Evolutionary conservation across 1,284 basidiomycete species (phyloP).

Genomic region (Apiotrichum sp.): DNA sequence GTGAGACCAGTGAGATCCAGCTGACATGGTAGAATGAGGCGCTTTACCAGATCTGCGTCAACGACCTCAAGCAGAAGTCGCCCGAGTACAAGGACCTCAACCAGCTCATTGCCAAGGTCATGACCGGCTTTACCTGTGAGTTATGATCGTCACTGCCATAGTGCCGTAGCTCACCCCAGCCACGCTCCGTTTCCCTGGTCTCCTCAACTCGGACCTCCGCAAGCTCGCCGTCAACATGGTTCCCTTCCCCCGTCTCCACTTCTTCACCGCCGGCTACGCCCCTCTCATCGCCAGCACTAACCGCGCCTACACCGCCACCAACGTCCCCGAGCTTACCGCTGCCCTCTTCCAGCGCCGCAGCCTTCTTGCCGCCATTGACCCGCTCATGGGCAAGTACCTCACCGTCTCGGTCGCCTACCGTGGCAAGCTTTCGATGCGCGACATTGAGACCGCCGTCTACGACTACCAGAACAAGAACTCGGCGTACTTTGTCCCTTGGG

Average conservation of each 20-base stretch:
- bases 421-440: conserved; percentile 40
- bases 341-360: conserved; percentile 35
- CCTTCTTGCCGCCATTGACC: conserved; percentile 38
- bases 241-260: conserved; percentile 97
- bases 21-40: conserved; percentile 74
- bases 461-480: conserved; percentile 44
- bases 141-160: background rate
- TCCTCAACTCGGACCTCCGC: conserved; percentile 94
- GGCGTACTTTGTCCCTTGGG: conserved; percentile 37
- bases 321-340: conserved; percentile 37
- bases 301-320: conserved; percentile 53
- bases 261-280: conserved; percentile 98
- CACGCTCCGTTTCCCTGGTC: conserved; percentile 75
- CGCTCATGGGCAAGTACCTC: conserved; percentile 42
- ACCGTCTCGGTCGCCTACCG: conserved; percentile 41
- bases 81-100: conserved; percentile 96
- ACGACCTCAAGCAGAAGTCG: conserved; percentile 86
- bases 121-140: conserved; percentile 64
- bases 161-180: conserved; percentile 21
- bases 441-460: conserved; percentile 38
- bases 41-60: conserved; percentile 96
- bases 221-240: conserved; percentile 99
- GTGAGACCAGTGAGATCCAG: conserved; percentile 1
- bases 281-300: conserved; percentile 66
- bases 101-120: conserved; percentile 93